Percentiles rank a stretch among this genome's conserved stretches.
These are phyloP conservation scores for Naganishia onofrii DNA, from an alignment of 768 basidiomycete species.

Conservation along the genomic window DNA sequence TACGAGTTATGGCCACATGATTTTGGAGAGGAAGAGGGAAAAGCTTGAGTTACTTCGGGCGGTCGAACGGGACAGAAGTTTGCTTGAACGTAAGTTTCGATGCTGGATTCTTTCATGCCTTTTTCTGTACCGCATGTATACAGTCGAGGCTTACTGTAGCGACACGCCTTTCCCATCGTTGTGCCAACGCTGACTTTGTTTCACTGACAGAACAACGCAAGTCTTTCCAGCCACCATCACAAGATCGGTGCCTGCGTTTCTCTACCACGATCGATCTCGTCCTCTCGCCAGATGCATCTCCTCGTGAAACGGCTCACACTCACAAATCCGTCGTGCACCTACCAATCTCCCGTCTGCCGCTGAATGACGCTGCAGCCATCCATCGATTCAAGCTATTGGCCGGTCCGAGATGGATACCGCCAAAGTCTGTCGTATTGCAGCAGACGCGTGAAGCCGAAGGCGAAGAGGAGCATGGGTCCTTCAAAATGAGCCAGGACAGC, in stretches of 20 bases:
- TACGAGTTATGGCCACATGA: constrained; percentile 67
- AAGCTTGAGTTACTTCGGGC: constrained; percentile 74
- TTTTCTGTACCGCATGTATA: constrained; percentile 22
- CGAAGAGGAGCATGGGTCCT: constrained; percentile 63
- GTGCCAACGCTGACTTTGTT: constrained; percentile 17
- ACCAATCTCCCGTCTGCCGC: constrained; percentile 65
- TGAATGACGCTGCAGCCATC: constrained; percentile 63
- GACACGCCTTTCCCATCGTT: constrained; percentile 21
- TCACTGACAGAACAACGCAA: constrained; percentile 69
- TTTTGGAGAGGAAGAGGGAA: constrained; percentile 71
- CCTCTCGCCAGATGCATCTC: constrained; percentile 13
- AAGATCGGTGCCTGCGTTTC: constrained; percentile 58
- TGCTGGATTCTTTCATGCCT: constrained; percentile 32
- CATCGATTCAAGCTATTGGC: constrained; percentile 87
- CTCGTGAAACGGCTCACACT: constrained; percentile 16
- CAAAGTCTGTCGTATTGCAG: constrained; percentile 64
- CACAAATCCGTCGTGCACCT: constrained; percentile 27
- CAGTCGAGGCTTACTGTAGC: background rate
- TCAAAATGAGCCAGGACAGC: constrained; percentile 88
- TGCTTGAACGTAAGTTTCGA: constrained; percentile 68
- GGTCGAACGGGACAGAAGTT: constrained; percentile 83
- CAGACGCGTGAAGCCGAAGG: constrained; percentile 32
- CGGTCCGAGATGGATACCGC: constrained; percentile 80
- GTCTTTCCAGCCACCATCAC: constrained; percentile 68
- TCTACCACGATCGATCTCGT: constrained; percentile 67